These are phyloP conservation scores for Sarocladium kiliense DNA, from an alignment of 2,329 filamentous ascomycete genomes.

Conservation along the genomic window DNA sequence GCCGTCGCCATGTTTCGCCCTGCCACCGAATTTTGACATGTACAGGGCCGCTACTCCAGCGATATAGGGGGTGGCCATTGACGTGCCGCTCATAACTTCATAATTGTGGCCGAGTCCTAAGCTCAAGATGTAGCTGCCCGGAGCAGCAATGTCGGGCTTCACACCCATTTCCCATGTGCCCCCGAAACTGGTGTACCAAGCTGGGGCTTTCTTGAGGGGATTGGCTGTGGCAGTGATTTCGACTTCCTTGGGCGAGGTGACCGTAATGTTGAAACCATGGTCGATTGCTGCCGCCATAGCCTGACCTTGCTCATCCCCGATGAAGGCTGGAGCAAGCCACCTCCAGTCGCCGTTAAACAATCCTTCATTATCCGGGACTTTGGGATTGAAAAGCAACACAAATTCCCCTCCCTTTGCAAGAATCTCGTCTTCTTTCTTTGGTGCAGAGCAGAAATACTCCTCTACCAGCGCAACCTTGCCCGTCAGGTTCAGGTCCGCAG, in stretches of 20 bases:
- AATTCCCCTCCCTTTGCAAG: not conserved
- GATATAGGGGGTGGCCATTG: conserved; percentile 42
- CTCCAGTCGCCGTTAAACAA: conserved; percentile 5
- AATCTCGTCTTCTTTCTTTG: conserved; percentile 4
- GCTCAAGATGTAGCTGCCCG: conserved; percentile 38
- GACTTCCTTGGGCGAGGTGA: not conserved
- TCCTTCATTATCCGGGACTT: not conserved
- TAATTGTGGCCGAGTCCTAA: conserved; percentile 33
- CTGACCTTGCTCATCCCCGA: conserved; percentile 1
- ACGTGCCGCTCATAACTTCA: conserved; percentile 39
- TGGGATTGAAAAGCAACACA: conserved; percentile 4
- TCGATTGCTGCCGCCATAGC: conserved; percentile 2
- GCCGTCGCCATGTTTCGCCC: conserved; percentile 18
- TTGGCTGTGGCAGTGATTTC: conserved; percentile 1
- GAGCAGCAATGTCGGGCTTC: conserved; percentile 36
- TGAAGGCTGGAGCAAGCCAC: not conserved
- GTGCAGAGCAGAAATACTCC: conserved; percentile 3
- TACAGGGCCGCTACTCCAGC: conserved; percentile 35
- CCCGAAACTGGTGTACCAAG: not conserved
- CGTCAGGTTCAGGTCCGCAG: not conserved
- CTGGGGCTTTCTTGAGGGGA: not conserved
- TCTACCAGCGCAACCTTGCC: conserved; percentile 4
- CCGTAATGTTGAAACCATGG: conserved; percentile 1
- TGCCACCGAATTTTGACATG: conserved; percentile 26
- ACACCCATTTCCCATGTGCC: conserved; percentile 22